phyloP scores from a whole-genome alignment of 2,329 filamentous ascomycete species.

The Sporothrix pseudoabietina region DNA sequence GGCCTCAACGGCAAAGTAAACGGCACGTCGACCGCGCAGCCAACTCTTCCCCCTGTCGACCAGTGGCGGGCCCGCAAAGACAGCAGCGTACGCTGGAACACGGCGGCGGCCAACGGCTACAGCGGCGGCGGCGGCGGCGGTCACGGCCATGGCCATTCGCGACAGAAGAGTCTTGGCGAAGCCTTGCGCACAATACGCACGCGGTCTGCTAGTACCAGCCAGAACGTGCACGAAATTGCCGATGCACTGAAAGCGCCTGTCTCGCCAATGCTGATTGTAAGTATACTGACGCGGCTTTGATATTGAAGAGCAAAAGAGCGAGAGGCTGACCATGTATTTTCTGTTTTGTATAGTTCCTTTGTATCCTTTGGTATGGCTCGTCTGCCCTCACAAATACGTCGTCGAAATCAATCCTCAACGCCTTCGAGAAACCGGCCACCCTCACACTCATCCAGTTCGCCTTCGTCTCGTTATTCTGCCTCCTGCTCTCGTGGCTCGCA shows the following conservation, averaged over 20 bases:
- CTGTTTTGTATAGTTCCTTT: conserved; percentile 64
- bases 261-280: conserved; percentile 84
- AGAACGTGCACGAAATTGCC: conserved; percentile 91
- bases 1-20: conserved; percentile 38
- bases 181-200: conserved; percentile 82
- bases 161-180: conserved; percentile 86
- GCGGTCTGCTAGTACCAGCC: conserved; percentile 81
- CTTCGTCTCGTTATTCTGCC: conserved; percentile 85
- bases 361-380: conserved; percentile 89
- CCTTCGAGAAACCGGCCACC: conserved; percentile 86
- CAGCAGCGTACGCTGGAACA: conserved; percentile 40
- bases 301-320: not conserved
- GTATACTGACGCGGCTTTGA: conserved; percentile 33
- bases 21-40: conserved; percentile 38
- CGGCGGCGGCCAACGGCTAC: conserved; percentile 30
- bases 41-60: conserved; percentile 37
- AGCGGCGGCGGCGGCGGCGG: conserved; percentile 33
- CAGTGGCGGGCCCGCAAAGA: conserved; percentile 65
- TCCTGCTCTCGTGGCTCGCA: conserved; percentile 76
- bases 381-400: conserved; percentile 97
- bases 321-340: not conserved
- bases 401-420: conserved; percentile 93
- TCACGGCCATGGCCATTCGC: conserved; percentile 54
- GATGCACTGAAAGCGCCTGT: conserved; percentile 88
- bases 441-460: conserved; percentile 92